Evolutionary conservation across 2,329 filamentous ascomycete species (phyloP).

Genomic region (Talaromyces sp.): DNA sequence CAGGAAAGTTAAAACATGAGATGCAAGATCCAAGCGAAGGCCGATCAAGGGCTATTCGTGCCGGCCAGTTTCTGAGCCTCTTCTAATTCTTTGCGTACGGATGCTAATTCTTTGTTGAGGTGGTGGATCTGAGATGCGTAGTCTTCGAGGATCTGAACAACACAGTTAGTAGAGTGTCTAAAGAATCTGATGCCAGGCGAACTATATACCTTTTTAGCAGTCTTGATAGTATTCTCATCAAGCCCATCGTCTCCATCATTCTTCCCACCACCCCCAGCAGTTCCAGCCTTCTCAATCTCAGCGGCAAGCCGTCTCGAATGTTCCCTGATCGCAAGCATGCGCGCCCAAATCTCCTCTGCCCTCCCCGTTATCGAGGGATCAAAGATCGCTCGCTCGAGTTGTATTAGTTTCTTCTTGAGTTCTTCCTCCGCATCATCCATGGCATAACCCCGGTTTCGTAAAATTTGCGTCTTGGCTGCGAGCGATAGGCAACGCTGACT

Average conservation of each 20-base stretch:
- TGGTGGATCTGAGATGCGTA: slow-evolving; percentile 53
- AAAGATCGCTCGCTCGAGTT: slow-evolving; percentile 56
- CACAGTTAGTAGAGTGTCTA: neutral
- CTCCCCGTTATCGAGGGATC: slow-evolving; percentile 59
- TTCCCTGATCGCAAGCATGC: slow-evolving; percentile 61
- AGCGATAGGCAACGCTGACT: slow-evolving; percentile 59
- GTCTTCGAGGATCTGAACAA: slow-evolving; percentile 47
- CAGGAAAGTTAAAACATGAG: neutral
- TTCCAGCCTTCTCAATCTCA: slow-evolving; percentile 56
- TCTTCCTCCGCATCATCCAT: slow-evolving; percentile 63
- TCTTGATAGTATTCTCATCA: slow-evolving; percentile 57
- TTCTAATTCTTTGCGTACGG: slow-evolving; percentile 57
- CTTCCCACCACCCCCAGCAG: slow-evolving; percentile 24
- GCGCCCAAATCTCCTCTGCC: slow-evolving; percentile 64
- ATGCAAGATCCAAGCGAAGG: neutral
- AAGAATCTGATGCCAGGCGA: neutral
- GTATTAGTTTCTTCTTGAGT: slow-evolving; percentile 58
- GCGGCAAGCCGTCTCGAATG: slow-evolving; percentile 56
- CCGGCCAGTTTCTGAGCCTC: slow-evolving; percentile 48
- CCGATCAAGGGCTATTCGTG: slow-evolving; percentile 21
- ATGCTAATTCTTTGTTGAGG: slow-evolving; percentile 58
- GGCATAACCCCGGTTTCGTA: slow-evolving; percentile 61
- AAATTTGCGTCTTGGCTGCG: slow-evolving; percentile 61
- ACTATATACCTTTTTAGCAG: slow-evolving; percentile 56
- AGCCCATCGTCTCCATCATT: slow-evolving; percentile 46